phyloP scores from a whole-genome alignment of 2,329 filamentous ascomycete genomes.

The Diaporthe helianthi region DNA sequence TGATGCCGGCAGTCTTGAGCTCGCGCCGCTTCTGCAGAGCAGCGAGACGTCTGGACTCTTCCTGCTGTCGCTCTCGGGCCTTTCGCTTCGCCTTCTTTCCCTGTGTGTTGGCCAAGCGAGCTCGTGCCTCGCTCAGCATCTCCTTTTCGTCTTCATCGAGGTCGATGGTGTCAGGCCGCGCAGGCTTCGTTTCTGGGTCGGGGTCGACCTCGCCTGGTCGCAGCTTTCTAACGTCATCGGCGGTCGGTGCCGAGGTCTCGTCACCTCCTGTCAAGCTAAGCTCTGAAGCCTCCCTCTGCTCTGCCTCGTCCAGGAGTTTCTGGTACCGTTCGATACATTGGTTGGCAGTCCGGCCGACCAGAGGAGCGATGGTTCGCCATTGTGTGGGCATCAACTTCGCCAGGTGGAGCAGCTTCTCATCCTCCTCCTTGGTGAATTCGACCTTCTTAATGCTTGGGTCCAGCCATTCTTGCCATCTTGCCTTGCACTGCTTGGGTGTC shows the following conservation, averaged over 20 bases:
- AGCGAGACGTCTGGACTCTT: constrained; percentile 89
- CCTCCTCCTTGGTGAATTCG: constrained; percentile 98
- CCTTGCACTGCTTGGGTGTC: constrained; percentile 98
- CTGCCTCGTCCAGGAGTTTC: constrained; percentile 93
- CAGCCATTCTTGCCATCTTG: constrained; percentile 97
- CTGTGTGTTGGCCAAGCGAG: constrained; percentile 95
- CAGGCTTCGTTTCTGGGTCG: constrained; percentile 96
- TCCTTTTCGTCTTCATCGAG: constrained; percentile 99
- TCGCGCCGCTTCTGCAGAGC: constrained; percentile 94
- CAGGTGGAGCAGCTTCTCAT: constrained; percentile 94
- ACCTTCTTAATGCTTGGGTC: constrained; percentile 98
- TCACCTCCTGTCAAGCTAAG: constrained; percentile 85
- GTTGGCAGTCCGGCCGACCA: constrained; percentile 94
- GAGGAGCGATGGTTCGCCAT: constrained; percentile 97
- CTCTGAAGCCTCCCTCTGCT: constrained; percentile 82
- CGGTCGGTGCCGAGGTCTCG: constrained; percentile 85
- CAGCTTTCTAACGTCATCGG: constrained; percentile 88
- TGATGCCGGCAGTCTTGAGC: constrained; percentile 96
- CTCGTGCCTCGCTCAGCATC: constrained; percentile 97
- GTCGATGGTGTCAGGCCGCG: constrained; percentile 94
- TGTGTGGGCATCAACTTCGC: constrained; percentile 99
- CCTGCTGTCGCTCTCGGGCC: constrained; percentile 91
- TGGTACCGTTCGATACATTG: constrained; percentile 98
- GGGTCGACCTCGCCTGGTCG: constrained; percentile 94
- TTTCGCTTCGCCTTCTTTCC: constrained; percentile 99